Evolutionary conservation across 2,329 filamentous ascomycete species (phyloP), one percentile per base, ranked within the genome.

Genomic region (Nemania bipapillata): DNA sequence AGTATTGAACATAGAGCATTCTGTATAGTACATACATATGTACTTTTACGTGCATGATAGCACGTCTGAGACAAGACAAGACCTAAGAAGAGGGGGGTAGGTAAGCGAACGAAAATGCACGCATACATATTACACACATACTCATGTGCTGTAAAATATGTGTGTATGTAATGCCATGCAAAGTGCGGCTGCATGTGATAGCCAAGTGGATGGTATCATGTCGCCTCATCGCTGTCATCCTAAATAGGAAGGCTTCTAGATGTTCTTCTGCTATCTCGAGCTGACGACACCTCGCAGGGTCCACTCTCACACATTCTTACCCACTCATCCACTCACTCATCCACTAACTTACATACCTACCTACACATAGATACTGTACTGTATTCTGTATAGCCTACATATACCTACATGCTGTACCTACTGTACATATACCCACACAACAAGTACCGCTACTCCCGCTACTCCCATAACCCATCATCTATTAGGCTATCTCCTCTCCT

Each of bases 171-270:
- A 59, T 37, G 60, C 45, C 22, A 67, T 58, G 60, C 47, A 55
- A 37, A 26, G 45, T 62, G 64, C 58, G 53, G 64, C 58, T 66
- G 54, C 53, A 61, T 47, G 30, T 32, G 45, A 42, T n/a, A 37
- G 22, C 32, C 50, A 37, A 50, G 37, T 7, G n/a, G 53, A 59
- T 58, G 59, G 47, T 56, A 47, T 63, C 53, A 63, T 58, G 40
- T 30, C 24, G 58, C 35, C 54, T 59, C 54, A 30, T 63, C 58
- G 35, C 64, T 45, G 26, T 62, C 30, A 17, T 45, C 65, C 65
- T 12, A 35, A 47, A 65, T 60, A 65, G 65, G 65, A 60, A 68
- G 65, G 65, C 65, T 68, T 68, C 65, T 65, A 61, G 65, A 68
- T 42, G 55, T 59, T 68, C 65, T 57, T 24, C 40, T 24, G 65